Base-by-base conservation (phyloP, 345 rosid genomes). In the Eutrema yunnanense region DNA sequence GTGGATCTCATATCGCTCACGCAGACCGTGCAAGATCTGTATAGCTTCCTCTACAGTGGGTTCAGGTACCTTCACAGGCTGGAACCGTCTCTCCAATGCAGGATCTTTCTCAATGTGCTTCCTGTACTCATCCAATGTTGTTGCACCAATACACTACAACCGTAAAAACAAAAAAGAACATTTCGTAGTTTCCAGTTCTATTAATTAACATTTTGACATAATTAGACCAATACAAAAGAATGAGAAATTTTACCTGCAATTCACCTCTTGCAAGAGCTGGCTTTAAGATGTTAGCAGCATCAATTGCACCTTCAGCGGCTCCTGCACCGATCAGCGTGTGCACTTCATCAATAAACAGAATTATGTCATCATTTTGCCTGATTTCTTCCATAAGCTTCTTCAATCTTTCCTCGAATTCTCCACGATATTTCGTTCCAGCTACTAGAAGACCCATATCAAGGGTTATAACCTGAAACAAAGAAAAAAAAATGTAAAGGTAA, bases 231-330 rank as follows among this genome's bases (percentile, higher is more conserved):
- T 3, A 33, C 4, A 73, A 32, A 46, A 61, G 59, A 38, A 56
- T 10, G 47, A 22, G 4, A 38, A 60, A 34, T 2, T 4, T 67
- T 82, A 96, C 99, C 98, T 96, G 99, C 81, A 96, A 79, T 86
- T 96, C 99, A 79, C 99, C 99, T 85, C 99, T 86, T 12, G 99
- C 99, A 80, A 96, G 99, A 75, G 99, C 92, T 19, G 99, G 99
- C 79, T 96, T 96, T 83, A 96, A 83, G 73, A 96, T 96, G 81
- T 92, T 92, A 61, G 99, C 99, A 74, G 99, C 99, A 84, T 96
- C 99, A 36, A 96, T 96, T 0, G 99, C 98, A 30, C 99, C 99
- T 83, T 96, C 99, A 8, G 97, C 99, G 9, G 99, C 99, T 76
- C 98, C 99, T 26, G 99, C 98, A 65, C 98, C 99, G 53, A 96